phyloP scores from a whole-genome alignment of 345 rosid genomes.

The Iberis pinnata region DNA sequence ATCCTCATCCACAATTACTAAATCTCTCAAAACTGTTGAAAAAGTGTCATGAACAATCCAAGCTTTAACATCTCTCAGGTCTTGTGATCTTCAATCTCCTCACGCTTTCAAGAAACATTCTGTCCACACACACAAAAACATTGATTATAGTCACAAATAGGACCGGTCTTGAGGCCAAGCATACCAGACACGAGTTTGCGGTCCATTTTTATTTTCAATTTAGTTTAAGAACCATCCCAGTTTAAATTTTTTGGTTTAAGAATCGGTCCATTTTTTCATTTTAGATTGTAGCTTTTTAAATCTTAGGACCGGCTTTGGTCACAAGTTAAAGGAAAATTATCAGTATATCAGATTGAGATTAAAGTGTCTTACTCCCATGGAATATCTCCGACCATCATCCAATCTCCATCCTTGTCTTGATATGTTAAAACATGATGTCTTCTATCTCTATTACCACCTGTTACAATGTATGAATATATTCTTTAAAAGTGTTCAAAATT shows the following conservation, averaged over 20 bases:
- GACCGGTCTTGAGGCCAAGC: no score
- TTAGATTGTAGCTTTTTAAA: no score
- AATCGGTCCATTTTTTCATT: no score
- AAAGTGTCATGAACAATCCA: background rate
- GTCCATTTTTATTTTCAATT: no score
- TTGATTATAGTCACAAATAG: background rate
- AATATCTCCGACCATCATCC: slow-evolving; percentile 41
- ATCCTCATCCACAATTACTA: slow-evolving; percentile 13
- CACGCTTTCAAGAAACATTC: slow-evolving; percentile 44
- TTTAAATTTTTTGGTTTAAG: no score
- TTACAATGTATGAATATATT: background rate
- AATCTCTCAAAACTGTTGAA: slow-evolving; percentile 12
- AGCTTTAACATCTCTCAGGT: slow-evolving; percentile 29
- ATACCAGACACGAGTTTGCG: no score
- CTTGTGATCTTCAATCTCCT: slow-evolving; percentile 46
- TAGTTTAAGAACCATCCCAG: no score
- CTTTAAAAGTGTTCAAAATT: no score
- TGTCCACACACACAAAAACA: slow-evolving; percentile 1
- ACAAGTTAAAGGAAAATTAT: background rate
- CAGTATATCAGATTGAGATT: background rate
- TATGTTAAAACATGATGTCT: slow-evolving; percentile 34
- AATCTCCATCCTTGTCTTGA: slow-evolving; percentile 34
- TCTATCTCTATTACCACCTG: slow-evolving; percentile 20
- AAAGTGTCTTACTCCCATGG: slow-evolving; percentile 44
- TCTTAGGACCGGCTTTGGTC: no score